phyloP scores from a whole-genome alignment of 2,329 filamentous ascomycete genomes.

The Elsinoe perseae region DNA sequence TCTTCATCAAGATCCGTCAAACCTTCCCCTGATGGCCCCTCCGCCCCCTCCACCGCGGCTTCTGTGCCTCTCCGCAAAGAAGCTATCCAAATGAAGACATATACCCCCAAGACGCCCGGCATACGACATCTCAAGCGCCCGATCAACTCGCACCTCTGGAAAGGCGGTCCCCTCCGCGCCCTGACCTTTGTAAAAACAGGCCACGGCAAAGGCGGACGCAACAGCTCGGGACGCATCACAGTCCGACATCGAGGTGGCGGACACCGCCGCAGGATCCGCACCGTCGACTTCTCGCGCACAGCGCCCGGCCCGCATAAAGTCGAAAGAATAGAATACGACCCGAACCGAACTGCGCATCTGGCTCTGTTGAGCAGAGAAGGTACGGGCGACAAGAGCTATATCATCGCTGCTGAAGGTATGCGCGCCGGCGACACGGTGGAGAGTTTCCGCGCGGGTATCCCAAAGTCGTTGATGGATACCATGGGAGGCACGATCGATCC shows the following conservation, averaged over 20 bases:
- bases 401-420: conserved; percentile 91
- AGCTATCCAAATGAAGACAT: conserved; percentile 60
- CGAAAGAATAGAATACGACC: conserved; percentile 93
- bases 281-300: conserved; percentile 77
- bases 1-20: conserved; percentile 27
- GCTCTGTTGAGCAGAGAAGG: conserved; percentile 71
- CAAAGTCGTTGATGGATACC: conserved; percentile 72
- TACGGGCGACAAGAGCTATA: conserved; percentile 74
- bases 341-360: conserved; percentile 86
- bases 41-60: conserved; percentile 23
- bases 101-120: conserved; percentile 89
- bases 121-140: conserved; percentile 83
- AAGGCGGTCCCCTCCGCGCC: conserved; percentile 71
- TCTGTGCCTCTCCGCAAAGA: conserved; percentile 36
- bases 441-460: conserved; percentile 86
- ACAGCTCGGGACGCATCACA: conserved; percentile 76
- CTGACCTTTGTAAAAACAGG: conserved; percentile 91
- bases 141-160: conserved; percentile 95
- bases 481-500: conserved; percentile 94
- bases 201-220: conserved; percentile 85
- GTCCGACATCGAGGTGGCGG: conserved; percentile 90
- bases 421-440: conserved; percentile 84
- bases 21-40: conserved; percentile 23
- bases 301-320: conserved; percentile 76
- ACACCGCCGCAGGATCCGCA: conserved; percentile 82